Conservation (phyloP, 208 protist genomes). For the Acanthamoeba lenticulata region DNA sequence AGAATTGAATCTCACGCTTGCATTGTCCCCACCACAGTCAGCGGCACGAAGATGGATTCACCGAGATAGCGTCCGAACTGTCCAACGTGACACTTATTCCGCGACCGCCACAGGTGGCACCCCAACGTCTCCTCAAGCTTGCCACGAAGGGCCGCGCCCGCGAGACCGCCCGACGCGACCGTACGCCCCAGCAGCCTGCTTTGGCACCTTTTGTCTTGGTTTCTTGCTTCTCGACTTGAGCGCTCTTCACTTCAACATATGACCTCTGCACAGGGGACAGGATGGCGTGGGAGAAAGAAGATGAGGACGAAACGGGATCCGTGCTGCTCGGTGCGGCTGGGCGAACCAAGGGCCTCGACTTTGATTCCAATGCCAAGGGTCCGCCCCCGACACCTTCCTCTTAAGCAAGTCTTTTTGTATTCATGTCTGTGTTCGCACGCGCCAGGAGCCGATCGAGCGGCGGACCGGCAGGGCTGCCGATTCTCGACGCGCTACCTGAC, state of each 20-base stretch:
- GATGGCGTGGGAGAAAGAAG: not conserved
- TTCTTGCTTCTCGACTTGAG: not conserved
- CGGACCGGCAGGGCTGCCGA: not conserved
- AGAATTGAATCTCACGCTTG: not conserved
- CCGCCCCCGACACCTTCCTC: not conserved
- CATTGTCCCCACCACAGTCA: not conserved
- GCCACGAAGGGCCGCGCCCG: not conserved
- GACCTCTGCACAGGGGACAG: not conserved
- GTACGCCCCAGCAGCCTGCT: not conserved
- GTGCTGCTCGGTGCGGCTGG: not conserved
- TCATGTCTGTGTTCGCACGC: not conserved
- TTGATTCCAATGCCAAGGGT: not conserved
- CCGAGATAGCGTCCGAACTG: not conserved
- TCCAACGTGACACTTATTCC: constrained; percentile 1
- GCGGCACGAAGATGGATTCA: constrained; percentile 45
- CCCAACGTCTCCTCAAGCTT: not conserved
- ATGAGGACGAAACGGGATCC: not conserved
- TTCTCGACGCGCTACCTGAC: constrained; percentile 5
- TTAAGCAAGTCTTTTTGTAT: not conserved
- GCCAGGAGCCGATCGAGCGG: not conserved
- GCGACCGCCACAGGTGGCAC: not conserved
- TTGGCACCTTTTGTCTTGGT: not conserved
- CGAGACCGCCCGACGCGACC: not conserved
- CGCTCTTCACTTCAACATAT: not conserved
- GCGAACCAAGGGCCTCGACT: not conserved